Evolutionary conservation across 1,139 yeast species (phyloP).

Genomic region (Blastobotrys raffinosifermentans): DNA sequence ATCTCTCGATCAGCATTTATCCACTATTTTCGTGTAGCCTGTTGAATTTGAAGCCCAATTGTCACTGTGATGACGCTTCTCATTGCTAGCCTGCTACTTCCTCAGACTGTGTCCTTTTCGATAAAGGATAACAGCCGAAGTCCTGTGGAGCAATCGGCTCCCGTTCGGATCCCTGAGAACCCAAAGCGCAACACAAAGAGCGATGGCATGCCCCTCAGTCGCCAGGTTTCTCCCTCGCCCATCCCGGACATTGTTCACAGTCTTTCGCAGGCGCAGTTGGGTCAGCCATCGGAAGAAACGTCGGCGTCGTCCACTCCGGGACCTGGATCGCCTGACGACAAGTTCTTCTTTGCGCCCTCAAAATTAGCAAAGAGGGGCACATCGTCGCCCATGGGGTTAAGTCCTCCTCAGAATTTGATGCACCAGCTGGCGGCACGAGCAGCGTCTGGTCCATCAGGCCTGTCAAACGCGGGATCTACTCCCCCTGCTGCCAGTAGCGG

Average conservation of each 20-base stretch:
- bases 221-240: conserved; percentile 2
- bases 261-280: conserved; percentile 10
- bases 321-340: conserved; percentile 10
- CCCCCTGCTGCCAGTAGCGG: background rate
- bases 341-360: conserved; percentile 10
- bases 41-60: no score
- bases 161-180: background rate
- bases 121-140: conserved; percentile 1
- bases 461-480: no score
- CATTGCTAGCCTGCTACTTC: background rate
- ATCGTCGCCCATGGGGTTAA: background rate
- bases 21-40: no score
- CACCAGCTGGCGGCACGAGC: background rate
- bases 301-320: conserved; percentile 6
- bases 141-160: background rate
- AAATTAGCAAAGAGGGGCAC: conserved; percentile 1
- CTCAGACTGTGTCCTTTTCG: conserved; percentile 1
- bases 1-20: no score
- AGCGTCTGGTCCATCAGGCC: no score
- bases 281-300: conserved; percentile 1
- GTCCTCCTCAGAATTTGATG: background rate
- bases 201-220: background rate
- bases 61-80: background rate
- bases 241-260: conserved; percentile 18
- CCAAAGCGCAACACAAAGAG: background rate